A percentile compares a stretch with the other conserved stretches of the same genome.
These are phyloP conservation scores for Penstemon newberryi DNA, from an alignment of 257 asterid species.

Conservation along the genomic window DNA sequence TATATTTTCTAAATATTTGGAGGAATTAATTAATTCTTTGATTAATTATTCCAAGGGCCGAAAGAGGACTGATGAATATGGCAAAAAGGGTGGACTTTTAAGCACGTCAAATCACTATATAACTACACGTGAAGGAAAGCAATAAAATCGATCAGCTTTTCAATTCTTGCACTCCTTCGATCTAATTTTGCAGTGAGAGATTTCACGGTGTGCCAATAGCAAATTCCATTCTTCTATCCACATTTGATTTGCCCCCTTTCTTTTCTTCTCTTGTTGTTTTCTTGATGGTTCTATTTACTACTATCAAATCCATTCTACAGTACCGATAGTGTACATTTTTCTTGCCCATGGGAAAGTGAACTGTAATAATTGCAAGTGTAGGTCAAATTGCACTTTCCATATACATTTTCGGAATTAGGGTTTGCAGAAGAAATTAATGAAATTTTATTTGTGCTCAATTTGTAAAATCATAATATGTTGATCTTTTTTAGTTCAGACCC, in stretches of 20 bases:
- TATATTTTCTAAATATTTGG: too few species aligned
- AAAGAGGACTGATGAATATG: not conserved
- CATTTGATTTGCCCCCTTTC: not conserved
- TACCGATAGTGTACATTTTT: constrained; percentile 3
- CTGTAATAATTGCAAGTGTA: too few species aligned
- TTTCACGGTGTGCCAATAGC: not conserved
- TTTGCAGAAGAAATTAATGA: too few species aligned
- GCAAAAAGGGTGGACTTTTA: not conserved
- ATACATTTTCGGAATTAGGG: too few species aligned
- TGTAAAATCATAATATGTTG: too few species aligned
- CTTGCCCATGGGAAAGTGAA: not conserved
- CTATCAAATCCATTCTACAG: constrained; percentile 42
- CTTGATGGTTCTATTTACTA: constrained; percentile 32
- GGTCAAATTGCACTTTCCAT: too few species aligned
- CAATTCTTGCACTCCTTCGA: constrained; percentile 45
- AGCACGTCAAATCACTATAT: constrained; percentile 37
- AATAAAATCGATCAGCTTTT: constrained; percentile 37
- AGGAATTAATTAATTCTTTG: not conserved
- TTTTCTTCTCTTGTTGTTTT: constrained; percentile 29
- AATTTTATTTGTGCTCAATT: too few species aligned
- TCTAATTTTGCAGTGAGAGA: not conserved
- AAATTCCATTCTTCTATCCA: not conserved
- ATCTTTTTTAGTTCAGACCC: too few species aligned
- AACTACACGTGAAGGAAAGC: constrained; percentile 42
- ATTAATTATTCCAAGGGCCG: not conserved